Base-by-base conservation (phyloP, 805 yeast species). In the Saccharomycopsis sp. region DNA sequence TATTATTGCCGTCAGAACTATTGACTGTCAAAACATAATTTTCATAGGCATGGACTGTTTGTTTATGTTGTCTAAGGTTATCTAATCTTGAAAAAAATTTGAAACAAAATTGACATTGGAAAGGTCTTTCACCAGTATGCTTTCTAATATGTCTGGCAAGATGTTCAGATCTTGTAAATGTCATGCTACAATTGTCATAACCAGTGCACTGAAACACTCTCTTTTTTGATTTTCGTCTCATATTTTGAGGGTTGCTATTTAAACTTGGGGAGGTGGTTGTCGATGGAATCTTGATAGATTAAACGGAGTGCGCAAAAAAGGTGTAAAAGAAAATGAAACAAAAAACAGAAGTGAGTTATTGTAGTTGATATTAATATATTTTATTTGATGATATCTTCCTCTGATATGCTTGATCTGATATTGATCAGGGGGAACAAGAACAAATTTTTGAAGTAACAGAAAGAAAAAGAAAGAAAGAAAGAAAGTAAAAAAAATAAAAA, bases 111-210 rank as follows among this genome's bases (percentile, higher is more conserved):
- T 81, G 82, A 61, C 97, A 88, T 43, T 84, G 78, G 60, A 87
- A 88, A 2, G 97, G 97, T 46, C 95, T 70, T 61, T 88, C 97
- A 35, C 96, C 97, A 0, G 96, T 89, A 60, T 88, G 97, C 56
- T 88, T 89, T 47, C 96, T 68, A 43, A 89, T 82, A 65, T 88
- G 97, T 48, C 97, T 71, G 1, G 96, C 95, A 54, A 88, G 71
- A 63, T 89, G 97, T 60, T 89, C 97, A 6, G 93, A 81, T 40
- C 97, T 70, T 2, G 95, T 85, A 62, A 88, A 88, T 4, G 89
- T 74, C 95, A 89, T 88, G 45, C 67, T 69, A 63, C 97, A 88
- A 53, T 82, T 88, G 17, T 86, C 86, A 59, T 74, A 89, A 2
- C 95, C 96, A 1, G 82, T 67, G 62, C 97, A 88, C 58, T 79